These are phyloP conservation scores for Coccinonectria pachysandricola DNA, from an alignment of 2,329 filamentous ascomycete species.

Conservation along the genomic window DNA sequence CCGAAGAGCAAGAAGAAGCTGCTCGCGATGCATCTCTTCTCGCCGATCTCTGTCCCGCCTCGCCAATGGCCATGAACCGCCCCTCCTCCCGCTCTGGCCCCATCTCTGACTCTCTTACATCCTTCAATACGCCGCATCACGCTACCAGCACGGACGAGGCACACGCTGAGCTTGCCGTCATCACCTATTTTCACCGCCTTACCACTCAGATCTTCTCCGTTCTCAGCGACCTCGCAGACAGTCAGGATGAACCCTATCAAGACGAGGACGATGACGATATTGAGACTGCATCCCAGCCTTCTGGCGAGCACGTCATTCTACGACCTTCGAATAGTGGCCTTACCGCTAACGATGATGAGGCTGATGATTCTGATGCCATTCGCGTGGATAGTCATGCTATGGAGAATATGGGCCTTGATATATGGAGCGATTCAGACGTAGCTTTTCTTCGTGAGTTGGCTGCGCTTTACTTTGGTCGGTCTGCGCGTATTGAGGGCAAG, in stretches of 20 bases:
- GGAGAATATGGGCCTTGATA: slow-evolving; percentile 63
- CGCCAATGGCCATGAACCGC: slow-evolving; percentile 23
- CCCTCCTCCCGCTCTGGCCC: slow-evolving; percentile 23
- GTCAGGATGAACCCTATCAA: slow-evolving; percentile 32
- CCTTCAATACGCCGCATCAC: slow-evolving; percentile 28
- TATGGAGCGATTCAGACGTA: slow-evolving; percentile 64
- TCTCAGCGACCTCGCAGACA: slow-evolving; percentile 50
- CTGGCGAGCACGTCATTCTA: slow-evolving; percentile 20
- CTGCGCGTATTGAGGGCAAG: slow-evolving; percentile 54
- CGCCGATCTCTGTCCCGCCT: slow-evolving; percentile 37
- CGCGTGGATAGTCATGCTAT: slow-evolving; percentile 55
- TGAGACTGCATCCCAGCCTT: slow-evolving; percentile 24
- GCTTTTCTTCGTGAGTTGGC: slow-evolving; percentile 55
- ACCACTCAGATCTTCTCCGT: slow-evolving; percentile 55
- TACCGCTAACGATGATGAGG: slow-evolving; percentile 23
- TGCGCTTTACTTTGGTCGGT: slow-evolving; percentile 54
- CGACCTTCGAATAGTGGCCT: slow-evolving; percentile 11
- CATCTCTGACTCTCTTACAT: slow-evolving; percentile 34
- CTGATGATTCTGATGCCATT: slow-evolving; percentile 31
- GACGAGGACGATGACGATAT: slow-evolving; percentile 25
- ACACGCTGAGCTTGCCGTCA: slow-evolving; percentile 56
- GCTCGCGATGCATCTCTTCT: slow-evolving; percentile 46
- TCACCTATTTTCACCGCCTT: slow-evolving; percentile 72
- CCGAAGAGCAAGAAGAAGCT: slow-evolving; percentile 49
- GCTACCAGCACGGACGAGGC: slow-evolving; percentile 32